Conservation (phyloP, 371 early-diverging fungal genomes). For the Circinella minor region DNA sequence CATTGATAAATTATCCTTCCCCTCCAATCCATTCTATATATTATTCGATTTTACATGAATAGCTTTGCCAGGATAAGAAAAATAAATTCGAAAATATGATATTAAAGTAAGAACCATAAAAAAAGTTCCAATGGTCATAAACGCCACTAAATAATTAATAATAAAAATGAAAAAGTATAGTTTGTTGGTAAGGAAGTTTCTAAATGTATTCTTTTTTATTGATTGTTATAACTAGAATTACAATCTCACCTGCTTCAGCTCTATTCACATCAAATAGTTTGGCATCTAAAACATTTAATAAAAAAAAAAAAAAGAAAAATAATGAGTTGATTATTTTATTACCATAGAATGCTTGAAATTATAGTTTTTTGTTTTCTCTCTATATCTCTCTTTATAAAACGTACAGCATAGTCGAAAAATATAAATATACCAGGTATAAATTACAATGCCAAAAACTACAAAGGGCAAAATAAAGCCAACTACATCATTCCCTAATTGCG, state of each 20-base stretch:
- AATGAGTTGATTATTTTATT: neutral
- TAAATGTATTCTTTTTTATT: neutral
- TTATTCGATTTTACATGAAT: slow-evolving; percentile 23
- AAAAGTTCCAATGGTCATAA: slow-evolving; percentile 49
- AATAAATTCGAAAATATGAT: slow-evolving; percentile 51
- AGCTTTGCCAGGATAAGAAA: slow-evolving; percentile 55
- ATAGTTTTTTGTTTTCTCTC: too few relatives aligned
- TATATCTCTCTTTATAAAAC: neutral
- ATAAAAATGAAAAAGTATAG: neutral
- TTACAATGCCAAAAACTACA: slow-evolving; percentile 38
- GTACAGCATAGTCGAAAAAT: slow-evolving; percentile 60
- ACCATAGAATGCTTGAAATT: neutral
- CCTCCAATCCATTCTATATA: neutral
- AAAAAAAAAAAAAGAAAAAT: neutral
- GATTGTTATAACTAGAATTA: neutral
- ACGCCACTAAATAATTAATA: slow-evolving; percentile 11
- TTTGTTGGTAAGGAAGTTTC: too few relatives aligned
- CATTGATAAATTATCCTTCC: neutral
- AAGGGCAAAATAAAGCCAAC: slow-evolving; percentile 37
- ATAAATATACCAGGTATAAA: slow-evolving; percentile 58
- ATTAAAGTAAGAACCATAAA: slow-evolving; percentile 48
- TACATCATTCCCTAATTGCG: slow-evolving; percentile 10
- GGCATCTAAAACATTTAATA: neutral
- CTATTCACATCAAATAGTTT: neutral
- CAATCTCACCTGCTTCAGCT: slow-evolving; percentile 31